Evolutionary conservation across 2,329 filamentous ascomycete species (phyloP), one percentile per base, ranked within the genome.

Genomic region (Pseudocercospora vitis): DNA sequence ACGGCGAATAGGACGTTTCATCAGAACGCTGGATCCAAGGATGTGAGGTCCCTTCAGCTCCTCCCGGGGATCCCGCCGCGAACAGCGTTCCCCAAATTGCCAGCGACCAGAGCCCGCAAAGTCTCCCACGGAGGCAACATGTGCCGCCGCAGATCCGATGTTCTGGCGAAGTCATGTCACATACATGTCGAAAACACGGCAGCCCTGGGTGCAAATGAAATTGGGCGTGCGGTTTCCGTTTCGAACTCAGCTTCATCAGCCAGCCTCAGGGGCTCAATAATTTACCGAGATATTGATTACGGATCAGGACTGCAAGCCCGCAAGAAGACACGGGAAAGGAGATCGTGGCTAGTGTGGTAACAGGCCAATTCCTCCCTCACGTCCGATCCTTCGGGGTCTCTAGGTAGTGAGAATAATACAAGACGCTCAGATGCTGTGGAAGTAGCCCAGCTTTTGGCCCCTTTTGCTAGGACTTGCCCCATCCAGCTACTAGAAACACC

Each of bases 401-500:
- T 45, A 33, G 37, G 29, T 48, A 23, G 35, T 28, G 52, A 55
- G 42, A 46, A 42, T 40, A 24, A 52, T 55, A 58, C 56, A 47
- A 55, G 32, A 55, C 50, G 56, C 50, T 53, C 39, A 54, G 35
- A 57, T 51, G 51, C 52, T 45, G 48, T 45, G 51, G 29, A 50
- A 53, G 50, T 51, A 57, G 52, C 53, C 52, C 56, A 56, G 55
- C 55, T 61, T 61, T 57, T 55, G 23, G 48, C 32, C 48, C 52
- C 40, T 52, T 53, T 55, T 56, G 53, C 58, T 58, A 52, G 45
- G 42, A 48, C 47, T 57, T 31, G 42, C 45, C 40, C 53, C 32
- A 37, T 56, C 53, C 52, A 61, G 55, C 58, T 56, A 61, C 49
- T 53, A 55, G 46, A 54, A 56, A 57, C 56, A 56, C 48, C 53